These are phyloP conservation scores for Yamadazyma ubonensis DNA, from an alignment of 805 yeast genomes.

Conservation along the genomic window DNA sequence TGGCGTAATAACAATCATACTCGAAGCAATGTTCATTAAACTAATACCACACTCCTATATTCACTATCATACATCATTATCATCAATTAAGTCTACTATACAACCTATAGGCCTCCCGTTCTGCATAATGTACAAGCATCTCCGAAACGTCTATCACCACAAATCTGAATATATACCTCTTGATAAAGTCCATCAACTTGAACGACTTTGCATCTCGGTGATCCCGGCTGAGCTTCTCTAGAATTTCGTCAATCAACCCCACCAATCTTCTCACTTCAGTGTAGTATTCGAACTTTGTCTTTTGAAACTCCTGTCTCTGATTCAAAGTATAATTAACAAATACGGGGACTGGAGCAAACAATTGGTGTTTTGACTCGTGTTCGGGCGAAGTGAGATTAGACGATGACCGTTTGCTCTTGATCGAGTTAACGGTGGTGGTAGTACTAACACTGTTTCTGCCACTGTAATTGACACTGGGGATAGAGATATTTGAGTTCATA, in stretches of 20 bases:
- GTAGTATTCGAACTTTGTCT: conserved; percentile 36
- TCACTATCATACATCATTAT: conserved; percentile 6
- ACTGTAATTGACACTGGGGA: conserved; percentile 16
- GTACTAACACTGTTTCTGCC: conserved; percentile 23
- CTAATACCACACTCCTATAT: no score
- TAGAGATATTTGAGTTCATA: conserved; percentile 21
- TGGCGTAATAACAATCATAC: neutral
- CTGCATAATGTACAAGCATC: conserved; percentile 35
- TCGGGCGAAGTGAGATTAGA: conserved; percentile 11
- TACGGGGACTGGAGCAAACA: conserved; percentile 10
- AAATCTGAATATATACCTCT: conserved; percentile 33
- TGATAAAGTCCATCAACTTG: conserved; percentile 36
- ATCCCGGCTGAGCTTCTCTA: conserved; percentile 7
- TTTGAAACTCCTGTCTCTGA: conserved; percentile 32
- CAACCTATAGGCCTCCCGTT: conserved; percentile 18
- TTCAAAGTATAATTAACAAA: conserved; percentile 12
- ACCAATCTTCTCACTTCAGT: conserved; percentile 23
- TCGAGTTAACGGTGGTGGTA: conserved; percentile 20
- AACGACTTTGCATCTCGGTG: conserved; percentile 18
- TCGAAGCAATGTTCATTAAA: no score
- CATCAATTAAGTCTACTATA: conserved; percentile 12
- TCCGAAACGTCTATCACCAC: conserved; percentile 36
- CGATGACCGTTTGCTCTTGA: conserved; percentile 14
- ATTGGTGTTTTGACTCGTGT: conserved; percentile 13
- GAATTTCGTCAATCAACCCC: conserved; percentile 8